Evolutionary conservation across 2,329 filamentous ascomycete species (phyloP), one percentile per base, ranked within the genome.

Genomic region (Trichoderma brevicompactum): DNA sequence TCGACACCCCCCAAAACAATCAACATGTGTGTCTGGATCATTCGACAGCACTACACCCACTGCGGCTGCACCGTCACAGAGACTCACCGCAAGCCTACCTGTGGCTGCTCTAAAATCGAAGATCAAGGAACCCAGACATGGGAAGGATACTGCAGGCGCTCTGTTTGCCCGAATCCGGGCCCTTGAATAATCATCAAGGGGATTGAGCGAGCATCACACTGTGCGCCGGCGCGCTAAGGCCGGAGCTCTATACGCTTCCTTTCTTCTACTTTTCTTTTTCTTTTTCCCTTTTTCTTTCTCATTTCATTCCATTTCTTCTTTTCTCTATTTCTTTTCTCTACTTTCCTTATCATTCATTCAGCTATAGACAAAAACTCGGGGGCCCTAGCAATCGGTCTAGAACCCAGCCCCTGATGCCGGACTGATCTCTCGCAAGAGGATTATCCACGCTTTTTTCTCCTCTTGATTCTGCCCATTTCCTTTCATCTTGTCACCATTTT

Each of bases 11-110:
- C 7, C 36, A 50, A 60, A 44, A 48, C 19, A 53, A 49, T 48
- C 69, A 76, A 15, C 65, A 78, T 78, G 76, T 78, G 76, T 68
- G 60, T 71, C 68, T 78, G 76, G 75, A 69, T 70, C 36, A 72
- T 72, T 19, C 74, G 72, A 46, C 70, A 77, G 66, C 55, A 63
- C 67, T 78, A 73, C 74, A 72, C 72, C 48, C 52, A 56, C 54
- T 78, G 76, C 66, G 75, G 75, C 58, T 78, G 76, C 72, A 69
- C 67, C 36, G 61, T 66, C n/a, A 36, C 68, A 23, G 66, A 68
- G 36, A 55, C 66, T 23, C 66, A 69, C 34, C 70, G 68, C 55
- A 73, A 75, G 67, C 75, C 76, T 3, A 73, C 72, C 36, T 74
- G 72, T 66, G 54, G 46, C 23, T 78, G 76, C 70, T 63, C 54